Percentiles rank a stretch among this genome's conserved stretches.
These are phyloP conservation scores for Sporothrix luriei DNA, from an alignment of 2,329 filamentous ascomycete species.

Conservation along the genomic window DNA sequence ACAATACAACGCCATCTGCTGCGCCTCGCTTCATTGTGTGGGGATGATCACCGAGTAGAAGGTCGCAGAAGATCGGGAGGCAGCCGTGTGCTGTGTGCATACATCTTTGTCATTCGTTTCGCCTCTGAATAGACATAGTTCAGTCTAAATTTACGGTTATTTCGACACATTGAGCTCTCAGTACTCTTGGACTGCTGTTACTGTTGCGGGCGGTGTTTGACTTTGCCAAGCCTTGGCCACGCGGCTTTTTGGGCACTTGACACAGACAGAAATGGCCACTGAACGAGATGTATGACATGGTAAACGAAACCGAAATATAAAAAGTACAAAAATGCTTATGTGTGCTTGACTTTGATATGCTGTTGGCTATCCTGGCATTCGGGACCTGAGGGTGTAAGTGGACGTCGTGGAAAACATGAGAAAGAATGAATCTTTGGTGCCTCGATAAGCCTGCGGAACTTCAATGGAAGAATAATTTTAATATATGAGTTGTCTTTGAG, in stretches of 20 bases:
- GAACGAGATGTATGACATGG: neutral
- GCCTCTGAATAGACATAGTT: neutral
- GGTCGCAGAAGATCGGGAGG: slow-evolving; percentile 3
- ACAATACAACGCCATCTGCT: slow-evolving; percentile 1
- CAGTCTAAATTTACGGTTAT: neutral
- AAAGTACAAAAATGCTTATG: neutral
- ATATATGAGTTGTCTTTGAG: neutral
- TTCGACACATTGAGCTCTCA: neutral
- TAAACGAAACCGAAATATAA: neutral
- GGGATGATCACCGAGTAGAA: neutral
- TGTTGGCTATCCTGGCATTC: neutral
- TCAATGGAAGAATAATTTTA: neutral
- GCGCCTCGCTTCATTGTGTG: slow-evolving; percentile 24
- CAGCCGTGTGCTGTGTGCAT: slow-evolving; percentile 8
- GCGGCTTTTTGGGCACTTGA: slow-evolving; percentile 15
- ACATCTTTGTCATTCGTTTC: neutral
- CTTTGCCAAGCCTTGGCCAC: slow-evolving; percentile 14
- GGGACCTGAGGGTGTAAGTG: neutral
- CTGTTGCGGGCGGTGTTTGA: neutral
- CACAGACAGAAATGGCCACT: neutral
- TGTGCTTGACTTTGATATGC: neutral
- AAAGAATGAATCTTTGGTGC: neutral
- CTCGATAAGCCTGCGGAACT: neutral
- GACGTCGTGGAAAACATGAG: neutral
- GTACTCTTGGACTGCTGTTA: neutral